Conservation (phyloP, 177 flowering plant species). For the Telopea speciosissima region DNA sequence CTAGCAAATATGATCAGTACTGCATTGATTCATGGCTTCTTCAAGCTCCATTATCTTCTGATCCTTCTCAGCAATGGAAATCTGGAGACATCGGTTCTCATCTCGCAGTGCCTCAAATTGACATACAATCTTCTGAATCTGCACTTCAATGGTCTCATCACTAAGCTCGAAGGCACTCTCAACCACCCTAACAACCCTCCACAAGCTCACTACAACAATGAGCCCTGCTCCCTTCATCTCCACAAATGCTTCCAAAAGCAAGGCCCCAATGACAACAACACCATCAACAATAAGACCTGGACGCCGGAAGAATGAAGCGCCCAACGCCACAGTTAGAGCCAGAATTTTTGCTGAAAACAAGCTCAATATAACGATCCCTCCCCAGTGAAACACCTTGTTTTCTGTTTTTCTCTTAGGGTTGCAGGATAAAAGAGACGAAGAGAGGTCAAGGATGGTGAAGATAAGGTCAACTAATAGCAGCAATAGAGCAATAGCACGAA, state of each 20-base stretch:
- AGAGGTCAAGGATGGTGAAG: constrained; percentile 48
- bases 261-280: constrained; percentile 36
- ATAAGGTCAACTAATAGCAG: constrained; percentile 44
- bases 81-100: constrained; percentile 29
- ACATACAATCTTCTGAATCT: constrained; percentile 31
- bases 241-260: constrained; percentile 36
- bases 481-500: constrained; percentile 22
- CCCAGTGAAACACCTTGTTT: constrained; percentile 35
- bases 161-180: constrained; percentile 65
- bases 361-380: constrained; percentile 36
- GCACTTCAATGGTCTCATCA: constrained; percentile 53
- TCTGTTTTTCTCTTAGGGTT: neutral
- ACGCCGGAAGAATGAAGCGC: constrained; percentile 28
- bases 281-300: constrained; percentile 53
- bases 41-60: constrained; percentile 26
- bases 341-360: constrained; percentile 7
- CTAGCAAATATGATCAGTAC: no score
- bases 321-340: constrained; percentile 36
- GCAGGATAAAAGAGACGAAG: constrained; percentile 43
- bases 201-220: constrained; percentile 52
- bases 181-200: constrained; percentile 53
- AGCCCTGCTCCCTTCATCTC: constrained; percentile 45
- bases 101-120: constrained; percentile 34
- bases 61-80: constrained; percentile 27
- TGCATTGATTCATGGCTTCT: constrained; percentile 8